These are phyloP conservation scores for Balamuthia mandrillaris DNA, from an alignment of 208 protist genomes.

Conservation along the genomic window DNA sequence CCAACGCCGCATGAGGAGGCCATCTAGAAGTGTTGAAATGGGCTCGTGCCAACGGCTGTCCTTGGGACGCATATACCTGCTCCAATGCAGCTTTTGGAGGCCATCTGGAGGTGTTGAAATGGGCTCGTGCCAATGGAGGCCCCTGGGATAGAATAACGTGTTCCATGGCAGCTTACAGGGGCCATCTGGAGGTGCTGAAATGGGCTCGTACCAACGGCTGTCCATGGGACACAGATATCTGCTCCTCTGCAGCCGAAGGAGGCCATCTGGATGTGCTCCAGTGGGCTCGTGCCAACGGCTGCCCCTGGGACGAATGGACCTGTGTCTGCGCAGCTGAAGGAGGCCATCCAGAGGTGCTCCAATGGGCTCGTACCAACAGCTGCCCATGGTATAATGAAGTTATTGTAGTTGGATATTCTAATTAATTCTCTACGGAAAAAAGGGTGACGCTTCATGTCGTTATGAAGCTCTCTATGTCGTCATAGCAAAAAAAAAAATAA, in stretches of 20 bases:
- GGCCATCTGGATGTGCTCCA: background rate
- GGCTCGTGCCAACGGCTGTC: background rate
- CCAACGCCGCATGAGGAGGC: background rate
- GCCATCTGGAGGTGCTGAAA: background rate
- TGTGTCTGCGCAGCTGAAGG: background rate
- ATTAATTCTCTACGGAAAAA: too few relatives aligned
- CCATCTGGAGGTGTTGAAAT: background rate
- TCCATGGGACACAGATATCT: background rate
- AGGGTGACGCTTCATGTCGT: too few relatives aligned
- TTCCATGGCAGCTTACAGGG: background rate
- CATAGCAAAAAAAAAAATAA: too few relatives aligned
- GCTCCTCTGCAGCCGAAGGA: background rate
- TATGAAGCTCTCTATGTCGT: too few relatives aligned
- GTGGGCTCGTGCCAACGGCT: background rate
- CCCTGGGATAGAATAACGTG: background rate
- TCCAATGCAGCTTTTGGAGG: background rate
- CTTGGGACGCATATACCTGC: too few relatives aligned
- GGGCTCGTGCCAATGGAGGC: background rate
- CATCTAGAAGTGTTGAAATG: background rate
- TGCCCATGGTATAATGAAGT: too few relatives aligned
- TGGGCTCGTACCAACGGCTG: too few relatives aligned
- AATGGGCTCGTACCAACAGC: too few relatives aligned
- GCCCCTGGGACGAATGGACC: background rate
- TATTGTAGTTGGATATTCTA: too few relatives aligned
- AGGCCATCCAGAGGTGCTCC: too few relatives aligned